These are phyloP conservation scores for Haplosporangium sp. DNA, from an alignment of 371 early-diverging fungal genomes.

Conservation along the genomic window DNA sequence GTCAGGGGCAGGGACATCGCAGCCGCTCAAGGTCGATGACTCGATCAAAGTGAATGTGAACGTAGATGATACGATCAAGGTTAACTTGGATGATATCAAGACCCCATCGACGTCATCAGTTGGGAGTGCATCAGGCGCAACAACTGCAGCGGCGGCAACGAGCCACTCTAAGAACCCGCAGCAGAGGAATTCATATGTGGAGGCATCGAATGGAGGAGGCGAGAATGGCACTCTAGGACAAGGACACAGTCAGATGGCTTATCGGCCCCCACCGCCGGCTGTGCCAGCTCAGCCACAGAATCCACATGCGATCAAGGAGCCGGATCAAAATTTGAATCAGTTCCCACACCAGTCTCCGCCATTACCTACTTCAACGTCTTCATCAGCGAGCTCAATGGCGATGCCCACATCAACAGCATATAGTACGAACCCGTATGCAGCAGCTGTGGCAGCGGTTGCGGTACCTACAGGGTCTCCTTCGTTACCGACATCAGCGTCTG, in stretches of 20 bases:
- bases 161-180: slow-evolving; percentile 34
- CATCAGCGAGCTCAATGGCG: not conserved
- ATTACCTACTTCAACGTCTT: not conserved
- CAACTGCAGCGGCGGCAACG: not conserved
- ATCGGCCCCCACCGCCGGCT: not conserved
- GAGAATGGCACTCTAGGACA: not conserved
- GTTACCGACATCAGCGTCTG: not conserved
- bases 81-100: slow-evolving; percentile 47
- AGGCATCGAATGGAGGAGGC: not conserved
- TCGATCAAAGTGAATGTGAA: slow-evolving; percentile 20
- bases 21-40: slow-evolving; percentile 14
- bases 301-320: slow-evolving; percentile 33
- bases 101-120: slow-evolving; percentile 21
- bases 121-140: not conserved
- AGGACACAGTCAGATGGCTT: not conserved
- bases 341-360: slow-evolving; percentile 41
- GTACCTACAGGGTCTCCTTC: no score
- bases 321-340: not conserved
- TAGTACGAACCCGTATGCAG: not conserved
- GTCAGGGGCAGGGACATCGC: not conserved
- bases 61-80: slow-evolving; percentile 34
- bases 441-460: slow-evolving; percentile 1
- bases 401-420: slow-evolving; percentile 1
- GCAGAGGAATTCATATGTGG: slow-evolving; percentile 8
- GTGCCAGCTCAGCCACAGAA: slow-evolving; percentile 13